Percentiles rank a stretch among this genome's conserved stretches.
Conservation (phyloP, 2,329 filamentous ascomycete species). For the Botryosphaeria dothidea region DNA sequence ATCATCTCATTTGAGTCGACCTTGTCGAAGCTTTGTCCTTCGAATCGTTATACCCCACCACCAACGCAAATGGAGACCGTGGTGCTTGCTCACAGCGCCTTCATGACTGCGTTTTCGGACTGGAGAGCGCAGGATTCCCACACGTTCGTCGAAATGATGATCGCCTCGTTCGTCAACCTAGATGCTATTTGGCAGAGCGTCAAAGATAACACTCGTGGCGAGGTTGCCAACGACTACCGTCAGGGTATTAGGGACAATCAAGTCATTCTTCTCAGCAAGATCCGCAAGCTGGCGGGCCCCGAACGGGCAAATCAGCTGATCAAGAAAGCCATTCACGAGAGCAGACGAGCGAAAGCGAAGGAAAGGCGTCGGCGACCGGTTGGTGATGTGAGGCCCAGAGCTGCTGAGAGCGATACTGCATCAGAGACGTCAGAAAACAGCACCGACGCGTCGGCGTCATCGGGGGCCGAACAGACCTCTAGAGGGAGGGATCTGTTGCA, state of each 20-base stretch:
- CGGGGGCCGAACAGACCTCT: neutral
- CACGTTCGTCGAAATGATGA: slow-evolving; percentile 78
- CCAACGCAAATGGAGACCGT: slow-evolving; percentile 63
- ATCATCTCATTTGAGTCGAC: slow-evolving; percentile 77
- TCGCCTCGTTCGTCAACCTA: slow-evolving; percentile 81
- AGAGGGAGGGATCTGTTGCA: slow-evolving; percentile 53
- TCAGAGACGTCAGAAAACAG: slow-evolving; percentile 32
- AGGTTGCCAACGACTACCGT: slow-evolving; percentile 73
- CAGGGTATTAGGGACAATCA: slow-evolving; percentile 82
- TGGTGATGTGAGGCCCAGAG: slow-evolving; percentile 70
- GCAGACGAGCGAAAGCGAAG: slow-evolving; percentile 60
- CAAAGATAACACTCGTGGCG: slow-evolving; percentile 73
- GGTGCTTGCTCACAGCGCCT: slow-evolving; percentile 70
- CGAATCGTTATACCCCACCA: slow-evolving; percentile 68
- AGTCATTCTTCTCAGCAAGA: slow-evolving; percentile 73
- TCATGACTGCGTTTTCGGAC: slow-evolving; percentile 76
- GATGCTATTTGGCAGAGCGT: slow-evolving; percentile 83
- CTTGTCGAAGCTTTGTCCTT: slow-evolving; percentile 63
- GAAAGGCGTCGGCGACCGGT: slow-evolving; percentile 60
- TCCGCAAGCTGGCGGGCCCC: slow-evolving; percentile 74
- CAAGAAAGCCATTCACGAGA: slow-evolving; percentile 71
- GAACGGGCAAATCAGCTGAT: slow-evolving; percentile 72
- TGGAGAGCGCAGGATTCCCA: slow-evolving; percentile 83
- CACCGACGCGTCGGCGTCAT: slow-evolving; percentile 28
- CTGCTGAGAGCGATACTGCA: slow-evolving; percentile 53